A percentile compares a stretch with the other conserved stretches of the same genome.
Evolutionary conservation across 441 rosid genomes (phyloP).

Genomic region (Aquilaria agallochum): DNA sequence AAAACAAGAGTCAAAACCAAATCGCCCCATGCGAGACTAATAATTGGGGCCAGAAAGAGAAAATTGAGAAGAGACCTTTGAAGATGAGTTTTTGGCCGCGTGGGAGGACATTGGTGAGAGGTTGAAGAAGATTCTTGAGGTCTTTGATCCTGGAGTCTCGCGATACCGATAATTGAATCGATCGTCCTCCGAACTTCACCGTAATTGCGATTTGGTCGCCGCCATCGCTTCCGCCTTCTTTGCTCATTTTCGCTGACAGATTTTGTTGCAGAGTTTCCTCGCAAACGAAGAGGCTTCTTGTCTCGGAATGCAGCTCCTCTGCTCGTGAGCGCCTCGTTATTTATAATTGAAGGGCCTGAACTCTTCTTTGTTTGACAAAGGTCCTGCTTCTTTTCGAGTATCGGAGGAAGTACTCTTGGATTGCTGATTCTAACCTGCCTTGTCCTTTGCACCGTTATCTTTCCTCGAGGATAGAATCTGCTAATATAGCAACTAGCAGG

Average conservation of each 20-base stretch:
- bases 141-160: slow-evolving; percentile 47
- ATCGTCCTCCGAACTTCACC: slow-evolving; percentile 68
- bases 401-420: no score
- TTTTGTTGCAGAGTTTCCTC: not conserved
- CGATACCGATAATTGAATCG: slow-evolving; percentile 49
- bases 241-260: slow-evolving; percentile 13
- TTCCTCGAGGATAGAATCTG: no score
- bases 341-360: no score
- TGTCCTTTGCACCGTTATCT: no score
- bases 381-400: no score
- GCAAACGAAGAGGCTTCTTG: no score
- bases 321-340: no score
- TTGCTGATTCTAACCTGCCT: no score
- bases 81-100: slow-evolving; percentile 92
- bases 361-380: no score
- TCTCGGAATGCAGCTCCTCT: no score
- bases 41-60: not conserved
- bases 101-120: slow-evolving; percentile 88
- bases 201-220: slow-evolving; percentile 28
- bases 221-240: slow-evolving; percentile 3
- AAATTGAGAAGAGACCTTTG: slow-evolving; percentile 44
- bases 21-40: not conserved
- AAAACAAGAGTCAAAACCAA: slow-evolving; percentile 9
- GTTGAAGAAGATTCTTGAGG: slow-evolving; percentile 69
- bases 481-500: no score